Evolutionary conservation across 345 rosid species (phyloP).

Genomic region (Syzygium aqueum): DNA sequence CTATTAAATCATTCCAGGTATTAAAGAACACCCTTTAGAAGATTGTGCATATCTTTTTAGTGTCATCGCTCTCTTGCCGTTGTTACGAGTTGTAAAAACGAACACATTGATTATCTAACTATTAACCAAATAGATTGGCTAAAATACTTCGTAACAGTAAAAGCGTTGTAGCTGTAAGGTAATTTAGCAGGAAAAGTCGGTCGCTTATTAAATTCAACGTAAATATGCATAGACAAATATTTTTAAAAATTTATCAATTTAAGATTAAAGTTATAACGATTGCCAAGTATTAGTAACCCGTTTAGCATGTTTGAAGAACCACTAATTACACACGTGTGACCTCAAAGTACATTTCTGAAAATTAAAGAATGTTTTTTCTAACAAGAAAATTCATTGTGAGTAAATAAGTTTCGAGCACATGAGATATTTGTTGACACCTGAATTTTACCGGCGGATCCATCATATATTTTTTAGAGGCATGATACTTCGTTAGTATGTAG

Average conservation of each 20-base stretch:
- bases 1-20: not conserved
- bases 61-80: not conserved
- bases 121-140: not conserved
- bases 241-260: not conserved
- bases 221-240: not conserved
- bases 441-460: too few relatives aligned
- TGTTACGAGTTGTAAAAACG: not conserved
- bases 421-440: not conserved
- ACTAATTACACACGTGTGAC: not conserved
- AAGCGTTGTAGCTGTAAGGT: not conserved
- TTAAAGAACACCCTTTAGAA: not conserved
- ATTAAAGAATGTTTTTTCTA: not conserved
- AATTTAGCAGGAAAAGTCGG: not conserved
- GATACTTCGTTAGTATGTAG: not conserved
- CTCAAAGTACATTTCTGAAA: not conserved
- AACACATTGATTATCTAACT: not conserved
- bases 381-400: not conserved
- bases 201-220: not conserved
- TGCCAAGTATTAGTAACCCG: not conserved
- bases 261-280: not conserved
- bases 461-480: not conserved
- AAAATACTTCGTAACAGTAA: not conserved
- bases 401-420: not conserved
- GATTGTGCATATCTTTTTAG: not conserved
- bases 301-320: not conserved